Evolutionary conservation across 129 eudicot species (phyloP), one percentile per base, ranked within the genome.

Genomic region (Gnaphalium uliginosum): DNA sequence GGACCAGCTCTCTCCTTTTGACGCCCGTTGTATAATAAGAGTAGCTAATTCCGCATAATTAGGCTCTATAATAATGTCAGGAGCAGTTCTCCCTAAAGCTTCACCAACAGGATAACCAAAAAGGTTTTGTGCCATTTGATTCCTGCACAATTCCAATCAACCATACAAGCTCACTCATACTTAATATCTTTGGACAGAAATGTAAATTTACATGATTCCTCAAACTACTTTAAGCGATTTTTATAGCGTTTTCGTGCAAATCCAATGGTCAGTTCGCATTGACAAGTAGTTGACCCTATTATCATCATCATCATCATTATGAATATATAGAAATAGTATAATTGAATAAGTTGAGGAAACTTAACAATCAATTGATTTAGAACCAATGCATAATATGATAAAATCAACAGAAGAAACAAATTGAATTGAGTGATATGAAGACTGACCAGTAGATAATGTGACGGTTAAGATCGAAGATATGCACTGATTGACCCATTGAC

Each of bases 51-150:
- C 86, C 87, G 96, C 89, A 65, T 91, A 83, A 39, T 54, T 78
- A 10, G 79, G 23, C 10, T 80, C 67, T 19, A 71, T 72, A 61
- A 88, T 17, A 21, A 91, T 81, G 72, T 88, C 87, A 1, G 84
- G 26, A 26, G 77, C 77, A 81, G 80, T 68, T 58, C 56, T 71
- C 39, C 97, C 97, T 29, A 80, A 22, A 73, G 85, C 97, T 82
- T 91, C 94, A 2, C 71, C 84, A 14, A 84, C 63, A 35, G 88
- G 68, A 83, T 76, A 84, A 58, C 97, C 97, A 77, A 86, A 91
- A 35, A 86, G 81, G 10, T 61, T 63, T 76, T 86, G 94, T 35
- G 97, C 97, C 56, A 69, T 77, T 76, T 39, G 76, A 69, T 86
- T 92, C 97, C 97, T 92, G 85, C 88, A 79, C 11, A 26, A 41